Conservation (phyloP, 768 basidiomycete species). For the Mycena alexandri region DNA sequence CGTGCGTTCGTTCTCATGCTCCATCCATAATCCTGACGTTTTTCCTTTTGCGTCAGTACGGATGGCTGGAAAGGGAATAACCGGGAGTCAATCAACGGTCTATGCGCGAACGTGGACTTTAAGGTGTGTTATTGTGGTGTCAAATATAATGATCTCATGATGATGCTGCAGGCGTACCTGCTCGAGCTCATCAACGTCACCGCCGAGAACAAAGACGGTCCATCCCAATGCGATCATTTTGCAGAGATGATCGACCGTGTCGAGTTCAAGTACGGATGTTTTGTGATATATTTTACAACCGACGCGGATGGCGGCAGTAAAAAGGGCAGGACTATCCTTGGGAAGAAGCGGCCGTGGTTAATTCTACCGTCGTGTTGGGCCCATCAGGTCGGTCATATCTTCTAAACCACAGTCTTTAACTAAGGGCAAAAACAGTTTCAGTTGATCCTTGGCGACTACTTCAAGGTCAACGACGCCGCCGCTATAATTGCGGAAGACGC, state of each 20-base stretch:
- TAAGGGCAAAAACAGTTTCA: conserved; percentile 16
- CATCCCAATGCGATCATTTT: neutral
- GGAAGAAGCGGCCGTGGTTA: conserved; percentile 22
- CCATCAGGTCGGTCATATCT: conserved; percentile 18
- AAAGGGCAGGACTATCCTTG: conserved; percentile 16
- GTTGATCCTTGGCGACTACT: conserved; percentile 30
- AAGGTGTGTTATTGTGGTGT: no score
- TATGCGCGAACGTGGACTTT: conserved; percentile 1
- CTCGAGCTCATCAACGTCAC: conserved; percentile 27
- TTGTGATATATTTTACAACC: conserved; percentile 17
- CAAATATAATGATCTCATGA: neutral
- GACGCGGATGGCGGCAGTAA: conserved; percentile 32
- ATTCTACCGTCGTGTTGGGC: conserved; percentile 31
- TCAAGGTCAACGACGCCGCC: conserved; percentile 18
- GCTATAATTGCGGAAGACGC: conserved; percentile 19
- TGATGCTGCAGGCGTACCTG: neutral
- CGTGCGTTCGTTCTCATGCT: conserved; percentile 11
- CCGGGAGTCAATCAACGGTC: neutral
- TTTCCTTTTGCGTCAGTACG: conserved; percentile 5
- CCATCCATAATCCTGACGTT: no score
- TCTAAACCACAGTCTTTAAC: neutral
- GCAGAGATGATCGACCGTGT: conserved; percentile 15
- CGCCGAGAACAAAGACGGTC: conserved; percentile 19
- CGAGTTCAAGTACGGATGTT: conserved; percentile 24
- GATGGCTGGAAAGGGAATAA: conserved; percentile 18